A percentile compares a stretch with the other conserved stretches of the same genome.
Conservation (phyloP, 2,329 filamentous ascomycete species). For the Aureobasidium sp. region DNA sequence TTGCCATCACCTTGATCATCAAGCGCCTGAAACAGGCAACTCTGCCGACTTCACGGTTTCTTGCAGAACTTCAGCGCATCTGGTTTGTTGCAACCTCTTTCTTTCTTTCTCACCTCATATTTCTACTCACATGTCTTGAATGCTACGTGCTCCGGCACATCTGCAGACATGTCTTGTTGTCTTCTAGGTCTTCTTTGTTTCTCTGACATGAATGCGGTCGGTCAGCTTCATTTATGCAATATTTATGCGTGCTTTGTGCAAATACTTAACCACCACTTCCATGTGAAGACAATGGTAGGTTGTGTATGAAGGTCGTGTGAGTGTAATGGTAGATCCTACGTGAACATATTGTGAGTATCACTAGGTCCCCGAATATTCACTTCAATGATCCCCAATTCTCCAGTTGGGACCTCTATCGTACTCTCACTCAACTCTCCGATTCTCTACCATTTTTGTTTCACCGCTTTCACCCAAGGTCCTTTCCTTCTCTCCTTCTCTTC, state of each 20-base stretch:
- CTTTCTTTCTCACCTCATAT: not conserved
- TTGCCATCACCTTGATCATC: slow-evolving; percentile 15
- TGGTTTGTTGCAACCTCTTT: not conserved
- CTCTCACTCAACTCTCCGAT: not conserved
- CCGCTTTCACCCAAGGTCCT: not conserved
- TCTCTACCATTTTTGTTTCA: not conserved
- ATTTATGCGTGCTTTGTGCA: not conserved
- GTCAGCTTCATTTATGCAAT: not conserved
- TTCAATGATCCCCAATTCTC: not conserved
- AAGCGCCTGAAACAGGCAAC: not conserved
- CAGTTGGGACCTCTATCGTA: not conserved
- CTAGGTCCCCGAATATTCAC: not conserved
- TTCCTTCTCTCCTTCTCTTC: not conserved
- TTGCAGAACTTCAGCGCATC: not conserved
- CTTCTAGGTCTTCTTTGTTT: not conserved
- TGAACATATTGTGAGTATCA: not conserved
- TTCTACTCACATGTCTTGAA: not conserved
- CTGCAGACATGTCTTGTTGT: not conserved
- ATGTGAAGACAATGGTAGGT: not conserved
- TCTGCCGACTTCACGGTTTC: not conserved
- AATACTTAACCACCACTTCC: not conserved
- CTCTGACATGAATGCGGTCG: not conserved
- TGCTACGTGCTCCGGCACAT: too few species aligned
- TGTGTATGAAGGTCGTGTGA: not conserved
- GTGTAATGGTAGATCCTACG: not conserved